Base-by-base conservation (phyloP, 1,284 basidiomycete genomes). In the Tranzscheliella williamsii region DNA sequence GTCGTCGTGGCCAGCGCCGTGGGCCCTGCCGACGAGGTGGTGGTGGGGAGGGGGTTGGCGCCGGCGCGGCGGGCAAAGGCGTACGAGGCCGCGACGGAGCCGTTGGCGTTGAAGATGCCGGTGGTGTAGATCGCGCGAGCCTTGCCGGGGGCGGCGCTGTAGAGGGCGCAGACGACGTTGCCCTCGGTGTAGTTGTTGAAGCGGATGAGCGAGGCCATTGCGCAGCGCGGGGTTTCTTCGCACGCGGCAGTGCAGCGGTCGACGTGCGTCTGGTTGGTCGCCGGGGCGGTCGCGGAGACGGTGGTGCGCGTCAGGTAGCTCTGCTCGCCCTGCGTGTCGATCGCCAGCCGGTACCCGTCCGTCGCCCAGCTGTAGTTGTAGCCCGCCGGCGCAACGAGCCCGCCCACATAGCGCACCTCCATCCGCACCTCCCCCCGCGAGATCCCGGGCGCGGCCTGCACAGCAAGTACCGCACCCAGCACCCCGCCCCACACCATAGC, bases 121-220 rank as follows among this genome's bases (percentile, higher is more conserved):
- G 36, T 49, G 0, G 47, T 55, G 15, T 55, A 48, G 20, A 35
- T 39, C 0, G 58, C 47, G 20, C 44, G 40, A 35, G 24, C 29
- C 27, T 35, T 29, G 2, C 42, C 38, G 13, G n/a, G 17, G 2
- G 29, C 37, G 1, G 32, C 29, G 16, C 31, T 41, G 18, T 52
- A 52, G 33, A 43, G 21, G 0, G 47, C 50, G 17, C 58, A 62
- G 20, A 62, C 43, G 4, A 51, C 43, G 12, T 42, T 51, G 4
- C 58, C 58, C 24, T 62, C 50, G 8, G 43, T 2, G 16, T 48
- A 56, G n/a, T 38, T 20, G 12, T 20, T 22, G 24, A 62, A 62
- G 38, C 24, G 42, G 33, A 62, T 48, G 24, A 62, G n/a, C 5
- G 21, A 20, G 17, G 53, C 52, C 52, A 62, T 56, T 13, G 58